These are phyloP conservation scores for Vickermania spadyakhi DNA, from an alignment of 208 protist genomes.

Conservation along the genomic window DNA sequence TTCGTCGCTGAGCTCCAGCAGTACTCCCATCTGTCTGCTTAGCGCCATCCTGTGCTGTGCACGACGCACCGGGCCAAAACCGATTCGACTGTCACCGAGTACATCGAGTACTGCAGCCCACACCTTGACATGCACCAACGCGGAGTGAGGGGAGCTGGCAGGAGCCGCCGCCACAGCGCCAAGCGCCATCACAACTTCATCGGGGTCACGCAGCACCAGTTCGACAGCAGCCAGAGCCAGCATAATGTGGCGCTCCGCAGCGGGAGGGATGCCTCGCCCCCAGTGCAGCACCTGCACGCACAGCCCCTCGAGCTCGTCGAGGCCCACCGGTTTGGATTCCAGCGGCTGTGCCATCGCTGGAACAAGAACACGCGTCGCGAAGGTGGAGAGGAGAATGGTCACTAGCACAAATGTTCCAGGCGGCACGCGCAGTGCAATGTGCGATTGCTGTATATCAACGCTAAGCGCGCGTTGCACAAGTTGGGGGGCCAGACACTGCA, in stretches of 20 bases:
- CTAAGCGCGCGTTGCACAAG: slow-evolving; percentile 16
- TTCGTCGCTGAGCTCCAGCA: slow-evolving; percentile 10
- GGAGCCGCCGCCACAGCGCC: neutral
- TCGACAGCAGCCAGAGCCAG: neutral
- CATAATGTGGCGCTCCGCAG: neutral
- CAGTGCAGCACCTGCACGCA: slow-evolving; percentile 19
- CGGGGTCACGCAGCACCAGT: neutral
- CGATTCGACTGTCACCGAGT: slow-evolving; percentile 45
- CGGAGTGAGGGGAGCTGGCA: neutral
- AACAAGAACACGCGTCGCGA: slow-evolving; percentile 40
- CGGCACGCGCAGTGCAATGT: slow-evolving; percentile 20
- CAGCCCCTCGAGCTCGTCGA: slow-evolving; percentile 33
- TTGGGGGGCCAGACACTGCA: slow-evolving; percentile 22
- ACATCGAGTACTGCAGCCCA: slow-evolving; percentile 34
- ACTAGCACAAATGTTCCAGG: slow-evolving; percentile 54
- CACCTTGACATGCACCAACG: slow-evolving; percentile 18
- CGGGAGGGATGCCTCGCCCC: neutral
- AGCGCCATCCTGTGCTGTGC: slow-evolving; percentile 37
- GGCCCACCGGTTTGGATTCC: slow-evolving; percentile 22
- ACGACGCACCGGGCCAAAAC: slow-evolving; percentile 47
- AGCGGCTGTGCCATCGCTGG: slow-evolving; percentile 27
- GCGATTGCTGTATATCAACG: neutral
- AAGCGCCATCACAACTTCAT: neutral
- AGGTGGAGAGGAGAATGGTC: no score
- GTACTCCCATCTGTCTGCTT: slow-evolving; percentile 32